These are phyloP conservation scores for Fusarium humuli DNA, from an alignment of 2,329 filamentous ascomycete species.

Conservation along the genomic window DNA sequence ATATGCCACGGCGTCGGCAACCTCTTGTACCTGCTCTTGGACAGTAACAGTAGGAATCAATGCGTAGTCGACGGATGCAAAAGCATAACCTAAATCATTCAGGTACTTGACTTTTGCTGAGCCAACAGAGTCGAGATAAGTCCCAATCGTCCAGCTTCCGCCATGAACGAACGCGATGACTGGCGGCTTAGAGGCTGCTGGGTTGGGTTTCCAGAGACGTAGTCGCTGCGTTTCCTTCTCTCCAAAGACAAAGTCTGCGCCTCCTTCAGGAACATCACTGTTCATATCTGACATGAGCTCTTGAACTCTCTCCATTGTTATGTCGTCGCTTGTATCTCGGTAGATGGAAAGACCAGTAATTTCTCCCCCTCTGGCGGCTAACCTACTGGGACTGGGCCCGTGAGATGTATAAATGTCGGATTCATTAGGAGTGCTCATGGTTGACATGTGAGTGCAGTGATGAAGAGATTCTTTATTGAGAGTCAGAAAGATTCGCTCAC, in stretches of 20 bases:
- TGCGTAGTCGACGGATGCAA: constrained; percentile 1
- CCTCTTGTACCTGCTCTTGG: constrained; percentile 8
- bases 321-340: background rate
- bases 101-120: constrained; percentile 7
- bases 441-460: background rate
- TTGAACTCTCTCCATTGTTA: background rate
- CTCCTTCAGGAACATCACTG: background rate
- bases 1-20: background rate
- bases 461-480: background rate
- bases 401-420: background rate
- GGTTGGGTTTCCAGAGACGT: background rate
- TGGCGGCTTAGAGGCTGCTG: background rate
- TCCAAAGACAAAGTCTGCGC: background rate
- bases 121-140: constrained; percentile 10
- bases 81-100: background rate
- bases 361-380: background rate
- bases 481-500: background rate
- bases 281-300: constrained; percentile 1
- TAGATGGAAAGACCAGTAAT: background rate
- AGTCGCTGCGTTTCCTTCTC: background rate
- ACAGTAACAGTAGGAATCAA: background rate
- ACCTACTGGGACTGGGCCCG: background rate
- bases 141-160: constrained; percentile 10
- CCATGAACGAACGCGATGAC: constrained; percentile 6
- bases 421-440: background rate